Percentiles rank a stretch among this genome's conserved stretches.
Conservation (phyloP, 2,329 filamentous ascomycete species). For the Aspergillaceae sp. region DNA sequence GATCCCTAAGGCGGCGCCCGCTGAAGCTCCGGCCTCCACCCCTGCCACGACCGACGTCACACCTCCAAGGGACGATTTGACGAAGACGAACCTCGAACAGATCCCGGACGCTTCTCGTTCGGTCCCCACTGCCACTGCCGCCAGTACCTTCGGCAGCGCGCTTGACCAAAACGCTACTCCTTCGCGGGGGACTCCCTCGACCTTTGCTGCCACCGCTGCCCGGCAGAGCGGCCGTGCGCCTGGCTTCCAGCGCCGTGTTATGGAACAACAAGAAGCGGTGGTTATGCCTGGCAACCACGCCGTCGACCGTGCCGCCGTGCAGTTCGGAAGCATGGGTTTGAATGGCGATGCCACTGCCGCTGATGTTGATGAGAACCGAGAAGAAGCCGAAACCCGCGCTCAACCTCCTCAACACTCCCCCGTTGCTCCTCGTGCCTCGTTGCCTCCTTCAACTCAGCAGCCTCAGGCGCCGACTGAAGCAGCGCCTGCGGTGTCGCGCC, state of each 20-base stretch:
- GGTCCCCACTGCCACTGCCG: conserved; percentile 69
- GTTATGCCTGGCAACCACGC: conserved; percentile 97
- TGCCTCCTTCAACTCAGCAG: conserved; percentile 57
- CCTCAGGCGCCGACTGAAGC: conserved; percentile 24
- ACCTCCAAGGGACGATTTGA: conserved; percentile 73
- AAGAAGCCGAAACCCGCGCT: conserved; percentile 88
- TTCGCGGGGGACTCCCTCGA: conserved; percentile 56
- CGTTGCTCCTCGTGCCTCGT: conserved; percentile 71
- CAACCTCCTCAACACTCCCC: conserved; percentile 92
- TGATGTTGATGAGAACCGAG: conserved; percentile 87
- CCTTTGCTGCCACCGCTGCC: conserved; percentile 69
- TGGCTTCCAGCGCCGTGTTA: conserved; percentile 74
- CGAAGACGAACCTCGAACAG: conserved; percentile 85
- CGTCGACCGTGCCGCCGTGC: conserved; percentile 83
- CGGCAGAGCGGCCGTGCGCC: conserved; percentile 66
- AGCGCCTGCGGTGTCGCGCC: conserved; percentile 45
- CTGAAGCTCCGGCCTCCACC: conserved; percentile 14
- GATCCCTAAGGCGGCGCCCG: conserved; percentile 24
- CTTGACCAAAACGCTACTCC: conserved; percentile 58
- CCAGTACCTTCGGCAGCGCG: conserved; percentile 81
- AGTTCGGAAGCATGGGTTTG: conserved; percentile 91
- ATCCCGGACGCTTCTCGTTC: conserved; percentile 73
- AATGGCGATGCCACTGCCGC: conserved; percentile 52
- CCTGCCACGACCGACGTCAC: conserved; percentile 43
- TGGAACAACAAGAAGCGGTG: conserved; percentile 94